Conservation (phyloP, 1,284 basidiomycete species). For the Sphagnurus paluster region DNA sequence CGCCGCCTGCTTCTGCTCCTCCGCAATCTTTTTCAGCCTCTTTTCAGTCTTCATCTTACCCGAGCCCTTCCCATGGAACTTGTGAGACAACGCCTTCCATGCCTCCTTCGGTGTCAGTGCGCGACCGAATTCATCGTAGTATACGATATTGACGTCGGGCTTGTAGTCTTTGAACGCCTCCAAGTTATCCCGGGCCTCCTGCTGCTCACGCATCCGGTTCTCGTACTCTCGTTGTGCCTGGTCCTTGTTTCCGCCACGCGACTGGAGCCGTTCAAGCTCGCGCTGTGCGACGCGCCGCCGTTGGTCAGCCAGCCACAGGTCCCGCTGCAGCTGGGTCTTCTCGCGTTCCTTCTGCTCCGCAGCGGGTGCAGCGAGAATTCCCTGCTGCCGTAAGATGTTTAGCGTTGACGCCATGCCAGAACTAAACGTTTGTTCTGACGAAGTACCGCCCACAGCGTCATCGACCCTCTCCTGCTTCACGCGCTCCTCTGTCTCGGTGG, state of each 20-base stretch:
- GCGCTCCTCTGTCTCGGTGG: conserved; percentile 56
- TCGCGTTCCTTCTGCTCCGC: conserved; percentile 81
- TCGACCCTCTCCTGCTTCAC: conserved; percentile 33
- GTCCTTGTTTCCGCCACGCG: conserved; percentile 84
- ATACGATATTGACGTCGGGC: conserved; percentile 95
- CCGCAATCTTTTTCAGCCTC: conserved; percentile 88
- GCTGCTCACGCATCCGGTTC: conserved; percentile 88
- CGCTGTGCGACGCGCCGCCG: conserved; percentile 74
- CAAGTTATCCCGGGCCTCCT: conserved; percentile 82
- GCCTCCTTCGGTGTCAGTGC: conserved; percentile 91
- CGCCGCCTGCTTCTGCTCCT: conserved; percentile 88
- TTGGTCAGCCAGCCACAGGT: conserved; percentile 90
- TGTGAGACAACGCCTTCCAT: conserved; percentile 93
- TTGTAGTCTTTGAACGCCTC: conserved; percentile 94
- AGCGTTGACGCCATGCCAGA: conserved; percentile 88
- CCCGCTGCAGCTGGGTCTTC: conserved; percentile 79
- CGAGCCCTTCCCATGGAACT: conserved; percentile 94
- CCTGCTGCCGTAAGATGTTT: conserved; percentile 88
- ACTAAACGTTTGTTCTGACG: conserved; percentile 71
- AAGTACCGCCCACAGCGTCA: conserved; percentile 55
- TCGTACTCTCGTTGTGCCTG: conserved; percentile 95
- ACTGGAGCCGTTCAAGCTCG: conserved; percentile 76
- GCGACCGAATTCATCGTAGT: conserved; percentile 96
- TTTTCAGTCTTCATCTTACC: conserved; percentile 96
- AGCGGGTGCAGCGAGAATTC: conserved; percentile 72